Percentiles rank a stretch among this genome's conserved stretches.
Evolutionary conservation across 352 stramenopile species (phyloP).

Genomic region (Saprolegnia diclina): DNA sequence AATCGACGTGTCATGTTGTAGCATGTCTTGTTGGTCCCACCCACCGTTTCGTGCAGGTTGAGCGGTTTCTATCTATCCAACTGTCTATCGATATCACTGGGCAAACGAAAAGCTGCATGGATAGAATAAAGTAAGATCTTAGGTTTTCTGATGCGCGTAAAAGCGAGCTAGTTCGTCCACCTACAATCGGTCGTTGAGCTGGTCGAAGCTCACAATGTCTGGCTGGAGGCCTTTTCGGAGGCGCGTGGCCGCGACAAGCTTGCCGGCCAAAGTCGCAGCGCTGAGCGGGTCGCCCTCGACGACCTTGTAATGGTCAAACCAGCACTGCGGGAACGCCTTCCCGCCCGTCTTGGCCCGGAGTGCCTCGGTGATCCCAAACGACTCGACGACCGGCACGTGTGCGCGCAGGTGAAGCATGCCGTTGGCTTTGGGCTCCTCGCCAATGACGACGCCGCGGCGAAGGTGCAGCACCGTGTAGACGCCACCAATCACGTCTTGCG

Average conservation of each 20-base stretch:
- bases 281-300: constrained; percentile 73
- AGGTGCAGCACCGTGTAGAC: constrained; percentile 89
- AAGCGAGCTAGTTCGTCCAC: too few relatives aligned
- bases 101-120: too few relatives aligned
- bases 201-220: constrained; percentile 68
- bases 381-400: constrained; percentile 93
- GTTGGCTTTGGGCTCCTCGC: constrained; percentile 84
- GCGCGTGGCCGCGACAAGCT: constrained; percentile 74
- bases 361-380: constrained; percentile 90
- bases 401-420: constrained; percentile 88
- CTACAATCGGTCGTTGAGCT: not conserved
- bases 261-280: constrained; percentile 64
- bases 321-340: constrained; percentile 92
- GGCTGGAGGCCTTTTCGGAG: constrained; percentile 86
- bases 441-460: constrained; percentile 88
- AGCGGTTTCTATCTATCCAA: too few relatives aligned
- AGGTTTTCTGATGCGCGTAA: too few relatives aligned
- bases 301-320: constrained; percentile 89
- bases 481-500: constrained; percentile 81
- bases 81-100: too few relatives aligned
- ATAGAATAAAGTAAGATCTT: too few relatives aligned
- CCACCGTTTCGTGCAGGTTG: too few relatives aligned
- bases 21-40: constrained; percentile 62
- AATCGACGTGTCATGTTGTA: constrained; percentile 80
- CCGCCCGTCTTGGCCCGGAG: constrained; percentile 87